Evolutionary conservation across 805 yeast genomes (phyloP), one percentile per base, ranked within the genome.

Genomic region (Lachancea meyersii): DNA sequence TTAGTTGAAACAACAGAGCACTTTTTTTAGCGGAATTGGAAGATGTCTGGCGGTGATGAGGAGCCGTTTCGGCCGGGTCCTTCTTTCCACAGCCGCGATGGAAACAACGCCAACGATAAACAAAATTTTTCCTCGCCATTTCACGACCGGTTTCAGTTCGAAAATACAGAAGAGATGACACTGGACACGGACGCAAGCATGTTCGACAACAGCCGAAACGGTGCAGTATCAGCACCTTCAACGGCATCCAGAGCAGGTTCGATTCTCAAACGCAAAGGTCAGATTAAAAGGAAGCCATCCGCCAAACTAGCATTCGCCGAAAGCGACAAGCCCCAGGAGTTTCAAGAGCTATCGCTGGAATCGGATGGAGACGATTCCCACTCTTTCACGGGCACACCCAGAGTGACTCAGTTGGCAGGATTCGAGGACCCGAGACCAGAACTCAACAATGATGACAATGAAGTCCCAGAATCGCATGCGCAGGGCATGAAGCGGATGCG

Each of bases 401-500:
- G 51, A 26, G 35, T 57, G n/a, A 41, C 49, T 3, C 36, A 39
- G 24, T 17, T 30, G 34, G 16, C 16, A 2, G 57, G 55, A 7
- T 24, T 43, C 44, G 32, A 33, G 35, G 24, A 22, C 24, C 16
- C 23, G 10, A 23, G 24, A 19, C 22, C 13, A 32, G 19, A 31
- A 4, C 33, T 4, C n/a, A 5, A 14, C 28, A 16, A 17, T 8
- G 41, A 38, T 19, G 46, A 38, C 28, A 48, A 26, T 31, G 43
- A 31, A 30, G 54, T 24, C 28, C 33, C 4, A 4, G 13, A 10
- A 11, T 4, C 13, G 13, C 28, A 31, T 5, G 26, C 48, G n/a
- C 39, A 47, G 13, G 43, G 40, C 3, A 82, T 84, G 78, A 79
- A 82, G 51, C 73, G 94, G 54, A 76, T 81, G 52, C 73, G 96